Evolutionary conservation across 805 yeast genomes (phyloP), one percentile per base, ranked within the genome.

Genomic region (Cyberlindnera petersonii): DNA sequence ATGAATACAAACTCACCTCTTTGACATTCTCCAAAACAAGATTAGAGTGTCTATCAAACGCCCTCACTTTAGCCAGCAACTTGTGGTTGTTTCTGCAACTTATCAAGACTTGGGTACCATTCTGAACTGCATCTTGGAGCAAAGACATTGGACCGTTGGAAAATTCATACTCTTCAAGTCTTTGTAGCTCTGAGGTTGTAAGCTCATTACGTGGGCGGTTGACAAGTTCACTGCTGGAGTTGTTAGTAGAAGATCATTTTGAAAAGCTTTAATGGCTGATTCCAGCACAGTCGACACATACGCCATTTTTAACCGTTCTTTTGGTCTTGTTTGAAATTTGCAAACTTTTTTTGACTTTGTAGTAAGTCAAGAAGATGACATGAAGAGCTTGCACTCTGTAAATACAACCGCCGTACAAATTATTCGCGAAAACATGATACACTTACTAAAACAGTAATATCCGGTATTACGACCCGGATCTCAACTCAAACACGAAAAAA

Each of bases 21-120:
- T 85, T 87, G 24, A 91, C 97, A 53, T 88, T 86, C 55, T 86
- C 96, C 43, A 93, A 66, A 9, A 93, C 82, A 84, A 93, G 77
- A 61, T 93, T 93, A 47, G 96, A 83, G 63, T 93, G 99, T 57
- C 96, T 79, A 60, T 93, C 99, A 61, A 88, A 93, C 0, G 98
- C 97, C 56, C 85, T 85, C 35, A 93, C 93, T 49, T 86, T 78
- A 2, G 89, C 96, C 22, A 93, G 74, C 28, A 93, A 70, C 63
- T 93, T 93, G 58, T 89, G 96, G 61, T 91, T 89, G 60, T 93
- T 93, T 56, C 99, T 74, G 44, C 95, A 75, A 16, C 96, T 86
- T 44, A 93, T 84, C 42, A 93, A 75, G 5, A 93, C 86, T 19
- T 87, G 86, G 3, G 84, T 73, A 36, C 79, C 80, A 38, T 77